phyloP scores from a whole-genome alignment of 495 filamentous ascomycete genomes.

The Bacidia rubella region DNA sequence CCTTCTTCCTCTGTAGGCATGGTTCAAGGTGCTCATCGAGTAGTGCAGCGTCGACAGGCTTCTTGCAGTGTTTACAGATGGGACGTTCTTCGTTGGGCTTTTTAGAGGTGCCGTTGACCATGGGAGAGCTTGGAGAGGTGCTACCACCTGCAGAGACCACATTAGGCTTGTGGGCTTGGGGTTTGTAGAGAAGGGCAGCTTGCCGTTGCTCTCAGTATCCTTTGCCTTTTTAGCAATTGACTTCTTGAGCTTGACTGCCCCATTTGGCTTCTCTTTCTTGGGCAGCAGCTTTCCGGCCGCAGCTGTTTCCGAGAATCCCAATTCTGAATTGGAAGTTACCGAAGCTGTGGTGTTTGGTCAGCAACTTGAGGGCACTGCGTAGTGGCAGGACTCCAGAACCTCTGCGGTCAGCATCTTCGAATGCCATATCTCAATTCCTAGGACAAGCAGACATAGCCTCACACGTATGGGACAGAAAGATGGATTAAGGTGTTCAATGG shows the following conservation, averaged over 20 bases:
- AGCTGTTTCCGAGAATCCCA: constrained; percentile 30
- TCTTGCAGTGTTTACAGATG: constrained; percentile 76
- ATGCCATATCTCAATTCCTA: constrained; percentile 18
- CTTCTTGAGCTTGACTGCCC: constrained; percentile 59
- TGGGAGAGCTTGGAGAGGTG: constrained; percentile 31
- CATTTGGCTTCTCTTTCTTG: constrained; percentile 47
- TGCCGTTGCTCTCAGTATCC: constrained; percentile 45
- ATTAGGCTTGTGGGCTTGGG: constrained; percentile 31
- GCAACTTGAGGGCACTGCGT: neutral
- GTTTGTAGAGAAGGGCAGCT: constrained; percentile 10
- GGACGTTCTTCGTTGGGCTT: constrained; percentile 54
- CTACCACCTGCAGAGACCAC: constrained; percentile 14
- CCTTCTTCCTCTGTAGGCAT: constrained; percentile 61
- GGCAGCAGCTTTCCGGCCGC: constrained; percentile 36
- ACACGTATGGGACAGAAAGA: too few species aligned
- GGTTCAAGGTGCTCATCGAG: constrained; percentile 51
- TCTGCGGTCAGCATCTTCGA: constrained; percentile 16
- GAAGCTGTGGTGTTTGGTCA: constrained; percentile 13
- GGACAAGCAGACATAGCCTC: too few species aligned
- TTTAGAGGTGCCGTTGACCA: constrained; percentile 64
- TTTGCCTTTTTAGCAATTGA: constrained; percentile 21
- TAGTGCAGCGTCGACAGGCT: constrained; percentile 47
- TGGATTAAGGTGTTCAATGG: too few species aligned
- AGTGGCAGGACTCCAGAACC: constrained; percentile 5
- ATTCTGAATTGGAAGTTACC: constrained; percentile 23